Evolutionary conservation across 139 green algal genomes (phyloP).

Genomic region (Pseudopediastrum boryanum): DNA sequence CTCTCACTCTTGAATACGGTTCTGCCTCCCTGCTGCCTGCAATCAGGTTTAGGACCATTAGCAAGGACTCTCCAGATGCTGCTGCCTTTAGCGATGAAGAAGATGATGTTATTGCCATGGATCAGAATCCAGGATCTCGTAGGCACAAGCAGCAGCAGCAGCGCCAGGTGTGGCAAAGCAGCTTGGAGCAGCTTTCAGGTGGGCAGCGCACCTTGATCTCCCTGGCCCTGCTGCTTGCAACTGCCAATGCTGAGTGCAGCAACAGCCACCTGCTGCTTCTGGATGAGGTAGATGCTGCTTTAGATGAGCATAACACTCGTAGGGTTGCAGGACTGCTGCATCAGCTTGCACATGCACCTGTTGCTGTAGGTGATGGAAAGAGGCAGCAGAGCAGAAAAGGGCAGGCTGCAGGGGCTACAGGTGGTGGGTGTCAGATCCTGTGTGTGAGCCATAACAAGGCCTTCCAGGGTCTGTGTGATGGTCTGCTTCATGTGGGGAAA

Average conservation of each 20-base stretch:
- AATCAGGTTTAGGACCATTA: too few relatives aligned
- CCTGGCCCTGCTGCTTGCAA: conserved; percentile 57
- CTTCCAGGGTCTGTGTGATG: conserved; percentile 49
- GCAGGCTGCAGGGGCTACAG: too few relatives aligned
- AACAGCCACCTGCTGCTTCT: conserved; percentile 46
- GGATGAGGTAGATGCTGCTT: conserved; percentile 67
- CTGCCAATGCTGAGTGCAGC: conserved; percentile 24
- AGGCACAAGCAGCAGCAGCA: neutral
- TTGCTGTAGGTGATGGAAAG: neutral
- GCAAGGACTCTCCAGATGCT: too few relatives aligned
- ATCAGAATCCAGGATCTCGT: neutral
- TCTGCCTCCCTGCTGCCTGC: neutral
- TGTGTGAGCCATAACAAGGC: conserved; percentile 51
- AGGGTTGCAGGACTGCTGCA: neutral
- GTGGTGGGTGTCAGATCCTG: conserved; percentile 43
- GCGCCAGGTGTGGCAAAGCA: conserved; percentile 9
- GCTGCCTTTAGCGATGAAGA: too few relatives aligned
- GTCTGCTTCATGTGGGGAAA: conserved; percentile 31
- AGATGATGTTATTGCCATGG: neutral
- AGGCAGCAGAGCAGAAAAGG: neutral
- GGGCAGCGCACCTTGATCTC: conserved; percentile 68
- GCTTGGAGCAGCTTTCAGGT: conserved; percentile 57
- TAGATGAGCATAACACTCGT: conserved; percentile 68
- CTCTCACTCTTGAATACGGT: neutral
- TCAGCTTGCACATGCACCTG: conserved; percentile 20